Evolutionary conservation across 2,329 filamentous ascomycete genomes (phyloP).

Genomic region (Rhynchosporium graminicola): DNA sequence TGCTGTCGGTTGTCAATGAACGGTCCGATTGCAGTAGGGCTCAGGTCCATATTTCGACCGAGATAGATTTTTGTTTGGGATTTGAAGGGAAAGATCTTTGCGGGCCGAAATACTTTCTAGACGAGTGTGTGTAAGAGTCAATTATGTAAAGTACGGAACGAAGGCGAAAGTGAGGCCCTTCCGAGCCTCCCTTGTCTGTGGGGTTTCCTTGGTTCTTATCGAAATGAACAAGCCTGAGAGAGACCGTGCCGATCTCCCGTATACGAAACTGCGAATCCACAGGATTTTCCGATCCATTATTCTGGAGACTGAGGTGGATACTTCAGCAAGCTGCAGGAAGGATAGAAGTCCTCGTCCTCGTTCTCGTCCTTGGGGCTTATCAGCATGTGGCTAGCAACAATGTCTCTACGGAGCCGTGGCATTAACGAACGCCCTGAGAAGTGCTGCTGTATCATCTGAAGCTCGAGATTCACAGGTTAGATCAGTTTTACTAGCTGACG

Average conservation of each 20-base stretch:
- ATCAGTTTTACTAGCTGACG: neutral
- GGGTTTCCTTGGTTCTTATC: neutral
- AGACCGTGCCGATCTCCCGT: slow-evolving; percentile 9
- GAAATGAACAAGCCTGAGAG: neutral
- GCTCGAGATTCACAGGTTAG: neutral
- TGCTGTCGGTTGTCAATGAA: neutral
- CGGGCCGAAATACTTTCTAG: too few relatives aligned
- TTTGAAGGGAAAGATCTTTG: too few relatives aligned
- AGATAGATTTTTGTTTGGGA: too few relatives aligned
- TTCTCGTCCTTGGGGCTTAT: neutral
- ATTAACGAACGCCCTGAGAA: too few relatives aligned
- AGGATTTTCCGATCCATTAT: slow-evolving; percentile 12
- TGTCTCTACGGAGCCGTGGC: too few relatives aligned
- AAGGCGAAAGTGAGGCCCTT: neutral
- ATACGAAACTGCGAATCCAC: neutral
- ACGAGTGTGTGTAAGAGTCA: neutral
- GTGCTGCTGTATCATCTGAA: too few relatives aligned
- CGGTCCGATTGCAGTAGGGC: neutral
- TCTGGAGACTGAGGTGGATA: slow-evolving; percentile 1
- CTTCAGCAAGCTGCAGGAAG: neutral
- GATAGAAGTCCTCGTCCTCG: neutral
- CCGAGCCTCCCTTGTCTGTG: too few relatives aligned
- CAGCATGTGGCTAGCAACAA: too few relatives aligned
- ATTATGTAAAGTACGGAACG: neutral
- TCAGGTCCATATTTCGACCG: neutral